Evolutionary conservation across 805 yeast species (phyloP), one percentile per base, ranked within the genome.

Genomic region (Starmera caribaea): DNA sequence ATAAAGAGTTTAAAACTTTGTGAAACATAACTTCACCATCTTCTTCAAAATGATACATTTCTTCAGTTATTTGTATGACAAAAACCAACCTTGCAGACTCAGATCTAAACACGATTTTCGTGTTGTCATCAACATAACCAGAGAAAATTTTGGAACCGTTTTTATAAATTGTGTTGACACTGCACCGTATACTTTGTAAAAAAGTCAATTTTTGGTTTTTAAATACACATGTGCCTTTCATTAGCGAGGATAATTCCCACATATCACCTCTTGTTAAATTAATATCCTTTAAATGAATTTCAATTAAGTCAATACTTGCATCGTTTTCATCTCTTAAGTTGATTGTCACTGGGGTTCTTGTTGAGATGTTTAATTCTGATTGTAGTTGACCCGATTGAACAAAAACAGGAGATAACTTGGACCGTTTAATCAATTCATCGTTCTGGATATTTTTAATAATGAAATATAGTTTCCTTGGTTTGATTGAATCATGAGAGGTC

Each of bases 11-110:
- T 35, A 92, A 87, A 49, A 92, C 75, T 59, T 88, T 86, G 57
- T 89, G 90, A 57, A 90, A 90, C 74, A 87, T 75, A 39, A 89
- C 83, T 54, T 90, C 97, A 2, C 98, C 98, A 47, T 83, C 83
- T 53, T 89, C 96, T 59, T 92, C 97, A 59, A 92, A 92, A 57
- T 88, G 87, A 94, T 97, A 92, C 97, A 92, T 92, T 53, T 92
- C 99, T 32, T 82, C 73, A 1, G 97, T 84, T 45, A 89, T 76
- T 55, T 92, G 98, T 38, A 92, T 78, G 45, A 92, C 67, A 37
- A 89, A 83, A 13, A 86, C 74, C 41, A 90, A 64, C 41, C 83
- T 75, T 2, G 97, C 94, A 32, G 95, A 81, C 51, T 90, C 97
- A 2, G 97, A 87, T 36, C 99, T 71, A 57, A 84, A 90, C 0